Evolutionary conservation across 495 filamentous ascomycete species (phyloP).

Genomic region (Penicillium chermesinum): DNA sequence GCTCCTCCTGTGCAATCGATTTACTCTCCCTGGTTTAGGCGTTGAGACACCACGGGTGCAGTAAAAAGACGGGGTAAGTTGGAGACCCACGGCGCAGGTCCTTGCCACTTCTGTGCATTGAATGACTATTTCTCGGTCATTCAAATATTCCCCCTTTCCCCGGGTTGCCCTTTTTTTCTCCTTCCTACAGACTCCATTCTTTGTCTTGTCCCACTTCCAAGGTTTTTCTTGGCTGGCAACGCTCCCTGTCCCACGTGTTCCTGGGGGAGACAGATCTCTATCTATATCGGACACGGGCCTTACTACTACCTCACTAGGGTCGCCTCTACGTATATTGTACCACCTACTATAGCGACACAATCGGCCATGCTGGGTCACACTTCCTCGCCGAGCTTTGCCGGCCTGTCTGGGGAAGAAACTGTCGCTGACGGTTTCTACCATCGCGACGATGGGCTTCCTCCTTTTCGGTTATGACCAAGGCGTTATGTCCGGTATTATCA

Average conservation of each 20-base stretch:
- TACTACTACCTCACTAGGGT: too few relatives aligned
- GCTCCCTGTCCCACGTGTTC: background rate
- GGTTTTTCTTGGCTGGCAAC: slow-evolving; percentile 1
- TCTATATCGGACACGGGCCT: background rate
- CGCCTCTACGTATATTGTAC: too few relatives aligned
- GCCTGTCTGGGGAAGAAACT: slow-evolving; percentile 61
- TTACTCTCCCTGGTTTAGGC: background rate
- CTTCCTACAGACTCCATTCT: background rate
- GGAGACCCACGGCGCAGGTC: slow-evolving; percentile 17
- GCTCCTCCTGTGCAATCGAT: background rate
- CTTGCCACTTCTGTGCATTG: slow-evolving; percentile 19
- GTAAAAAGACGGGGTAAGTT: slow-evolving; percentile 9
- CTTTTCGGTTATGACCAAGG: slow-evolving; percentile 38
- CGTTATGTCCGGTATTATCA: slow-evolving; percentile 81
- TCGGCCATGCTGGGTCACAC: slow-evolving; percentile 2
- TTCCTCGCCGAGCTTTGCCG: slow-evolving; percentile 48
- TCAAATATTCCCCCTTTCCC: slow-evolving; percentile 22
- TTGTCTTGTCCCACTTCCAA: slow-evolving; percentile 5
- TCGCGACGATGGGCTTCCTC: slow-evolving; percentile 69
- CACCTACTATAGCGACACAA: background rate
- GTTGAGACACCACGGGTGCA: slow-evolving; percentile 13
- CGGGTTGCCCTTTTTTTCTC: background rate
- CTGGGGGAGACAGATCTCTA: background rate
- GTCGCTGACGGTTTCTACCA: slow-evolving; percentile 56
- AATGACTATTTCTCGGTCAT: slow-evolving; percentile 5